phyloP scores from a whole-genome alignment of 2,329 filamentous ascomycete genomes.

The Akanthomyces muscarius region DNA sequence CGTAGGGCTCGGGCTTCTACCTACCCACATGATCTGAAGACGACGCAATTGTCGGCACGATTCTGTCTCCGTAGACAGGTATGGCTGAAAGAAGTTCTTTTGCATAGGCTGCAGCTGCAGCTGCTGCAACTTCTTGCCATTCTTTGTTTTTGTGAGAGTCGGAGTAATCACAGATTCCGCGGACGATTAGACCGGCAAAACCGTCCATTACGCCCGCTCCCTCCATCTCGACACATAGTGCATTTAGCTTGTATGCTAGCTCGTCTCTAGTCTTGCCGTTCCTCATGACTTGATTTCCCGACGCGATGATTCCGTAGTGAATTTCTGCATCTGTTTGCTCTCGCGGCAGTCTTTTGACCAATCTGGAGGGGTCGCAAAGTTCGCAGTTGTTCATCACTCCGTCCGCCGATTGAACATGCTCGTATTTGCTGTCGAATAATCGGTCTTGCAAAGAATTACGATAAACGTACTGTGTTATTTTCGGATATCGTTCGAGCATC shows the following conservation, averaged over 20 bases:
- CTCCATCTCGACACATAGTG: conserved; percentile 27
- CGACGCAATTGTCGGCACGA: background rate
- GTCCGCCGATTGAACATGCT: background rate
- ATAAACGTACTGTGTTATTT: background rate
- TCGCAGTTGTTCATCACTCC: background rate
- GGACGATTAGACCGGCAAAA: conserved; percentile 30
- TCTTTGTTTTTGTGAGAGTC: conserved; percentile 27
- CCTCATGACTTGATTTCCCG: conserved; percentile 24
- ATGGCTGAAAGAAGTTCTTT: conserved; percentile 15
- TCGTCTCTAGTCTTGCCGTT: conserved; percentile 17
- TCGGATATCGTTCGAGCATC: background rate
- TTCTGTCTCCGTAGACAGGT: background rate
- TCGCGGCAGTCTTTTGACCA: background rate
- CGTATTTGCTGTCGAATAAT: background rate
- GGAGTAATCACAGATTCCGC: conserved; percentile 33
- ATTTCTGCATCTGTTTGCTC: conserved; percentile 15
- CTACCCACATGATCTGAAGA: background rate
- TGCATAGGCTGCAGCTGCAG: conserved; percentile 23
- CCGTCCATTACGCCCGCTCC: conserved; percentile 25
- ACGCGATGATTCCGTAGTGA: conserved; percentile 26
- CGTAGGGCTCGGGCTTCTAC: background rate
- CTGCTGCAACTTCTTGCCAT: conserved; percentile 25
- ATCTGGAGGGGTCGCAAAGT: background rate
- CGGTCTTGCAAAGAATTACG: background rate
- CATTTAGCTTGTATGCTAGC: conserved; percentile 2